These are phyloP conservation scores for Gryganskiella cystojenkinii DNA, from an alignment of 192 early-diverging fungal genomes.

Conservation along the genomic window DNA sequence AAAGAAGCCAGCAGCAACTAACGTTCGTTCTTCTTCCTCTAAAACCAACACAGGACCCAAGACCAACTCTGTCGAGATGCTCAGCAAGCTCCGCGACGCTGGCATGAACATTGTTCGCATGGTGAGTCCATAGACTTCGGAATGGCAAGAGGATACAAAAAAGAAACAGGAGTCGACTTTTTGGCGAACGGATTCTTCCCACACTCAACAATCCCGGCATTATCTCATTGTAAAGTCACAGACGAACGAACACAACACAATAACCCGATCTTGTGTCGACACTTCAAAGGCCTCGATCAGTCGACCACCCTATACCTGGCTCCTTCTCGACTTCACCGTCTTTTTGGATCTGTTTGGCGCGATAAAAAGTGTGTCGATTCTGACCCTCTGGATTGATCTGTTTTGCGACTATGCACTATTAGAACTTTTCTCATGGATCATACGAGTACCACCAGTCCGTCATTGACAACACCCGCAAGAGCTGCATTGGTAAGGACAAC, in stretches of 20 bases:
- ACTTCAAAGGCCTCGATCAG: no score
- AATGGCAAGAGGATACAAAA: not conserved
- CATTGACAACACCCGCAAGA: slow-evolving; percentile 67
- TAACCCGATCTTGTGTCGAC: no score
- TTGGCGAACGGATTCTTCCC: not conserved
- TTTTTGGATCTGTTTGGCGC: slow-evolving; percentile 7
- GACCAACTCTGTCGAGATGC: slow-evolving; percentile 81
- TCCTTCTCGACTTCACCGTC: no score
- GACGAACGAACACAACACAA: no score
- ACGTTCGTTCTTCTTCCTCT: not conserved
- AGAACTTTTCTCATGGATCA: slow-evolving; percentile 69
- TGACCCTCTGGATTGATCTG: not conserved
- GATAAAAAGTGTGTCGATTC: no score
- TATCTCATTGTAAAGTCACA: no score
- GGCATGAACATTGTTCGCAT: slow-evolving; percentile 90
- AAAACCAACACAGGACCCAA: slow-evolving; percentile 64
- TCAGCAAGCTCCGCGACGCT: slow-evolving; percentile 76
- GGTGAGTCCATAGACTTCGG: slow-evolving; percentile 19
- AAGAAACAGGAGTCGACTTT: not conserved
- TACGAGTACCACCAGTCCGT: slow-evolving; percentile 74
- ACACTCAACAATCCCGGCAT: no score
- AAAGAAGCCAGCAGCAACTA: no score
- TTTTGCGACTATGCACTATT: no score
- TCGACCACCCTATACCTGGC: no score
- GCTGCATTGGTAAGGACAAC: slow-evolving; percentile 54